Percentiles rank a stretch among this genome's conserved stretches.
phyloP scores from a whole-genome alignment of 805 yeast genomes.

The Barnettozyma sucrosica region DNA sequence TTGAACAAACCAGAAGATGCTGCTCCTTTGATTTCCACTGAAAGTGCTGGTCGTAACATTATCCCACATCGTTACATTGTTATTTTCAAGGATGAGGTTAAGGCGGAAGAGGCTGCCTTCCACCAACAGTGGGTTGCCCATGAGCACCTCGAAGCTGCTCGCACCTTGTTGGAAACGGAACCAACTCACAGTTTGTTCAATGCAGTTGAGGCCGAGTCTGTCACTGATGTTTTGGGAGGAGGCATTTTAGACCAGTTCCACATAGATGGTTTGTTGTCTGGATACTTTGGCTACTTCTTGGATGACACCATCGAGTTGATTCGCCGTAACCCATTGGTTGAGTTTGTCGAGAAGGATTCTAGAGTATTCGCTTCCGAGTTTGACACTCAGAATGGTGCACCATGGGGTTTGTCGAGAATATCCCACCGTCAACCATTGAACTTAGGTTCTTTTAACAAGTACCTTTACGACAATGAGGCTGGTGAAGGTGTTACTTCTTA shows the following conservation, averaged over 20 bases:
- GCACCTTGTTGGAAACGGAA: constrained; percentile 29
- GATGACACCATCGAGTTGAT: constrained; percentile 69
- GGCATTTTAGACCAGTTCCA: constrained; percentile 59
- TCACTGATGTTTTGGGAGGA: constrained; percentile 39
- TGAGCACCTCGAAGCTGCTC: constrained; percentile 41
- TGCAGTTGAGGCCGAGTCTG: constrained; percentile 22
- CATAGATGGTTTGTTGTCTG: constrained; percentile 53
- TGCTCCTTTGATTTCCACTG: constrained; percentile 45
- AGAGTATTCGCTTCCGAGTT: constrained; percentile 58
- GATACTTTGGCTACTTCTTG: constrained; percentile 84
- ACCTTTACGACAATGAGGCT: constrained; percentile 63
- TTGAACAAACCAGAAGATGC: constrained; percentile 19
- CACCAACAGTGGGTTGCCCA: constrained; percentile 65
- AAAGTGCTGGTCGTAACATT: constrained; percentile 37
- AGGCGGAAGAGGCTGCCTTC: constrained; percentile 47
- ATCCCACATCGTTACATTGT: constrained; percentile 79
- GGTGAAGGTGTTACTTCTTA: constrained; percentile 85
- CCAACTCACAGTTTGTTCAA: constrained; percentile 36
- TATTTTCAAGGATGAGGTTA: constrained; percentile 66
- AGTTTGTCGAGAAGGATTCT: constrained; percentile 72
- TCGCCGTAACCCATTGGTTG: constrained; percentile 58
- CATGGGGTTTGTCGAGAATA: constrained; percentile 92
- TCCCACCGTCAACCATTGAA: constrained; percentile 73
- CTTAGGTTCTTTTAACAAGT: constrained; percentile 66
- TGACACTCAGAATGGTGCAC: constrained; percentile 74